A percentile compares a stretch with the other conserved stretches of the same genome.
These are phyloP conservation scores for Arabidopsis lyrata DNA, from an alignment of 441 rosid species.

Conservation along the genomic window DNA sequence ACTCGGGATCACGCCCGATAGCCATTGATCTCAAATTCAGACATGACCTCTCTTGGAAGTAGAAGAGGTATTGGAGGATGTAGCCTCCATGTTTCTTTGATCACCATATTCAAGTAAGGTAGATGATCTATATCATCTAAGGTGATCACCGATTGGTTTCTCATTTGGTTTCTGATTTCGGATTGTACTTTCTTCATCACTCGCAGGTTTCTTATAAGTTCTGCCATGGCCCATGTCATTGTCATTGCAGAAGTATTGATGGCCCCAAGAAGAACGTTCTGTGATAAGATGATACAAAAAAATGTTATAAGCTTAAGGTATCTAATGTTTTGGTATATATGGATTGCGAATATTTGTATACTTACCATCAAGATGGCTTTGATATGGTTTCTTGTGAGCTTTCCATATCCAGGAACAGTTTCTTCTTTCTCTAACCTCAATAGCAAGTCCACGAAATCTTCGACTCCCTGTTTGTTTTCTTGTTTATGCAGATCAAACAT, in stretches of 20 bases:
- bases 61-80: not conserved
- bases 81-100: conserved; percentile 13
- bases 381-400: conserved; percentile 45
- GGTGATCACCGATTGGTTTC: not conserved
- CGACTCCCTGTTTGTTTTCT: conserved; percentile 25
- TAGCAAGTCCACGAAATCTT: conserved; percentile 58
- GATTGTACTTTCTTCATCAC: conserved; percentile 3
- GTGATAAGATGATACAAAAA: not conserved
- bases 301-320: not conserved
- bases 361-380: conserved; percentile 53
- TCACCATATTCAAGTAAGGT: not conserved
- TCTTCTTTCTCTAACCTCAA: conserved; percentile 48
- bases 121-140: not conserved
- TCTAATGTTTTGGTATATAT: not conserved
- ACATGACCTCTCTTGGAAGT: not conserved
- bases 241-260: conserved; percentile 44
- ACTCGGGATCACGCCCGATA: conserved; percentile 61
- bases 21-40: not conserved
- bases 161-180: conserved; percentile 1
- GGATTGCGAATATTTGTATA: too few relatives aligned
- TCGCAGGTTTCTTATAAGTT: not conserved
- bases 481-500: conserved; percentile 52
- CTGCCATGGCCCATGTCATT: not conserved
- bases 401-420: conserved; percentile 26
- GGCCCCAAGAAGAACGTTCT: conserved; percentile 55